Conservation (phyloP, 2,329 filamentous ascomycete genomes). For the Fusarium tjaetaba region DNA sequence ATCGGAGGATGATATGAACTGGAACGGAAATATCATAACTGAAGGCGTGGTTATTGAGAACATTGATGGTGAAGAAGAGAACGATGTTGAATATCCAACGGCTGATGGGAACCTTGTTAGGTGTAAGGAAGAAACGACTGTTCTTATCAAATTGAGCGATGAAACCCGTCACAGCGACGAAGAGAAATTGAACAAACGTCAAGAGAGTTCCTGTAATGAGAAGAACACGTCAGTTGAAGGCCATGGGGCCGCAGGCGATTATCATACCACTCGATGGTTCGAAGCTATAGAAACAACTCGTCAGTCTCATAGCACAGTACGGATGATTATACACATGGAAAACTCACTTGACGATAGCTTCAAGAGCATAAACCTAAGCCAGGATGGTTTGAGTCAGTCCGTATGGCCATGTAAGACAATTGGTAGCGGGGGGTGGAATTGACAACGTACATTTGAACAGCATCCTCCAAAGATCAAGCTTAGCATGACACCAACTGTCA, state of each 20-base stretch:
- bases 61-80: constrained; percentile 92
- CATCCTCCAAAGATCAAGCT: constrained; percentile 94
- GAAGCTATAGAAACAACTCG: constrained; percentile 61
- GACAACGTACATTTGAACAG: constrained; percentile 81
- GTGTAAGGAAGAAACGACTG: constrained; percentile 76
- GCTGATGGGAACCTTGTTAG: constrained; percentile 81
- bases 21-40: constrained; percentile 96
- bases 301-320: constrained; percentile 21
- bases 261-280: constrained; percentile 81
- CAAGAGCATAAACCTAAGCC: constrained; percentile 87
- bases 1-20: constrained; percentile 94
- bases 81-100: constrained; percentile 91
- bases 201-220: constrained; percentile 74
- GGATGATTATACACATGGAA: neutral
- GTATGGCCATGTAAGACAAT: neutral
- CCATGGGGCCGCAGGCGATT: neutral
- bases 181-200: constrained; percentile 89
- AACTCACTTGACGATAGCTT: constrained; percentile 90
- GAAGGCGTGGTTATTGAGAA: constrained; percentile 97
- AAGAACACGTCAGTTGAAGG: constrained; percentile 25
- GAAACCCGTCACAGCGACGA: constrained; percentile 82
- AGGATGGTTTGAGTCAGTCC: constrained; percentile 33
- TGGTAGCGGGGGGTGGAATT: neutral
- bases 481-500: constrained; percentile 75
- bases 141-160: constrained; percentile 77